phyloP scores from a whole-genome alignment of 1,284 basidiomycete genomes.

The Ganoderma lucidum region DNA sequence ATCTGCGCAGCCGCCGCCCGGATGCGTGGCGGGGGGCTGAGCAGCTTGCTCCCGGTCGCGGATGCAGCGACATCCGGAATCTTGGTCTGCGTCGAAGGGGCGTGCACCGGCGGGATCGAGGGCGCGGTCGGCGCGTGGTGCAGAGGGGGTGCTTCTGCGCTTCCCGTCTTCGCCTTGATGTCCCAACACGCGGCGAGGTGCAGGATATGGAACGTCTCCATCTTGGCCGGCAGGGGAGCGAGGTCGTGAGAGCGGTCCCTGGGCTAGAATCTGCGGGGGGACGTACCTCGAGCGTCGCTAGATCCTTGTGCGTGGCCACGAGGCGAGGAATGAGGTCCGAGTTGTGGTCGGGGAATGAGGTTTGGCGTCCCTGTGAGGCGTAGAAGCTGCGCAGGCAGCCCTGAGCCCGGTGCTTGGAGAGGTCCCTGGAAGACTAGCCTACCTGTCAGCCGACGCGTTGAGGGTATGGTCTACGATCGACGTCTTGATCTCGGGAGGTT shows the following conservation, averaged over 20 bases:
- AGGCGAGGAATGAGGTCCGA: conserved; percentile 68
- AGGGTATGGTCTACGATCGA: conserved; percentile 57
- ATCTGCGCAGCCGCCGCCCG: conserved; percentile 83
- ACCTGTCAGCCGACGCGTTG: conserved; percentile 85
- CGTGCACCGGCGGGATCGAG: conserved; percentile 33
- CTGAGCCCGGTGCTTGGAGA: conserved; percentile 16
- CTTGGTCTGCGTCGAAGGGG: conserved; percentile 41
- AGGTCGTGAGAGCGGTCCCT: conserved; percentile 5
- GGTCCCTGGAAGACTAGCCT: conserved; percentile 18
- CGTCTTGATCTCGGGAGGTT: conserved; percentile 47
- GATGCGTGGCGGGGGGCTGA: conserved; percentile 54
- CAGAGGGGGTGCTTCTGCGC: conserved; percentile 47
- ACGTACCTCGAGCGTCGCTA: conserved; percentile 74
- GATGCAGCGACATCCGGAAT: conserved; percentile 39
- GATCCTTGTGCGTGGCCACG: conserved; percentile 53
- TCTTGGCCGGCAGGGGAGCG: conserved; percentile 51
- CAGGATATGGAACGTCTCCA: conserved; percentile 84
- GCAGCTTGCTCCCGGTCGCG: conserved; percentile 32
- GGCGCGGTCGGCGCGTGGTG: conserved; percentile 54
- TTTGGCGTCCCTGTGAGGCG: conserved; percentile 84
- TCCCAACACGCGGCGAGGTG: conserved; percentile 73
- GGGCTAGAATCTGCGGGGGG: conserved; percentile 5
- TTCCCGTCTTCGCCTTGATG: conserved; percentile 23
- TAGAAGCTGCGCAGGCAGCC: conserved; percentile 67
- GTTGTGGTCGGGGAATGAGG: conserved; percentile 83